Percentiles rank a stretch among this genome's conserved stretches.
phyloP scores from a whole-genome alignment of 179 eudicot genomes.

The Gypsophila paniculata region DNA sequence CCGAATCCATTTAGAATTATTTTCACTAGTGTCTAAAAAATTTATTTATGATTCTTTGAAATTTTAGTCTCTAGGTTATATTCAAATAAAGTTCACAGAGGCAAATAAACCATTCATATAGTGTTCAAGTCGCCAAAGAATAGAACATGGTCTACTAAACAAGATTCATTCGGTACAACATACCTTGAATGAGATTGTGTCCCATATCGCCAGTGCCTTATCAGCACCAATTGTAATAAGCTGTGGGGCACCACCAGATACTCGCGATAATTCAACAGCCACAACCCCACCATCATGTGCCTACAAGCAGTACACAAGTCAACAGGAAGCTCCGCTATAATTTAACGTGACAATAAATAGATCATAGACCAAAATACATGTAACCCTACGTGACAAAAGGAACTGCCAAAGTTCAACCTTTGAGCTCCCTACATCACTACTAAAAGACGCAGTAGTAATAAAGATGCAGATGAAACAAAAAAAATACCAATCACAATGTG shows the following conservation, averaged over 20 bases:
- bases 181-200: conserved; percentile 86
- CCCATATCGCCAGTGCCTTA: conserved; percentile 93
- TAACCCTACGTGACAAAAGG: conserved; percentile 12
- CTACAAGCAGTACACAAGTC: conserved; percentile 33
- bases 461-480: not conserved
- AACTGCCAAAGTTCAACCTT: conserved; percentile 7
- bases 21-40: no score
- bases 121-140: conserved; percentile 3
- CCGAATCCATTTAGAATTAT: no score
- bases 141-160: conserved; percentile 5
- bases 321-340: conserved; percentile 11
- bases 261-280: conserved; percentile 86
- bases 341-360: no score
- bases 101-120: not conserved
- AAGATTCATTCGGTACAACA: conserved; percentile 18
- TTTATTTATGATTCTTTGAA: conserved; percentile 8
- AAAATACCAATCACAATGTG: conserved; percentile 8
- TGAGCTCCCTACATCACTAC: not conserved
- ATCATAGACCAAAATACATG: no score
- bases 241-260: conserved; percentile 86
- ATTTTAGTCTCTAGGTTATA: conserved; percentile 13
- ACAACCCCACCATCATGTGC: conserved; percentile 99
- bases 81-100: not conserved
- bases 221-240: conserved; percentile 93
- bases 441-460: conserved; percentile 9